phyloP scores from a whole-genome alignment of 2,329 filamentous ascomycete species.

The Esteya vermicola region DNA sequence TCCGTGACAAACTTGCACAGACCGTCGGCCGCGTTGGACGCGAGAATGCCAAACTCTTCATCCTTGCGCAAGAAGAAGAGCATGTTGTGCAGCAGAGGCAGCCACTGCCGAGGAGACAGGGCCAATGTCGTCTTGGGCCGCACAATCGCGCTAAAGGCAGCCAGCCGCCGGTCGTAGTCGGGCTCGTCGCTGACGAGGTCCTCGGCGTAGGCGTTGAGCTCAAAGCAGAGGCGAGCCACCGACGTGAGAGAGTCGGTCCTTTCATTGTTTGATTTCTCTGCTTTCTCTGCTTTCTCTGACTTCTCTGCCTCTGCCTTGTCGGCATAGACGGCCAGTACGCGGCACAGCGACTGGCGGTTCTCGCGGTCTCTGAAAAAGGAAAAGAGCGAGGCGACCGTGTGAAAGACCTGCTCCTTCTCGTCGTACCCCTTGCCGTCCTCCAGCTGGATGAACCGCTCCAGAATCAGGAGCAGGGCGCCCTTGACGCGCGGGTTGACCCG shows the following conservation, averaged over 20 bases:
- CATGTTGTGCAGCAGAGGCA: slow-evolving; percentile 77
- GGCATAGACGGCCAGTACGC: slow-evolving; percentile 59
- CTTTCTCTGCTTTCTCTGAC: too few species aligned
- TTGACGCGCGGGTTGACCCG: slow-evolving; percentile 75
- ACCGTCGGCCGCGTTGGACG: slow-evolving; percentile 65
- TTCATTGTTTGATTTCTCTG: too few species aligned
- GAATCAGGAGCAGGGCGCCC: slow-evolving; percentile 60
- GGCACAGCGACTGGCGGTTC: slow-evolving; percentile 60
- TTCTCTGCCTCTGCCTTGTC: slow-evolving; percentile 28
- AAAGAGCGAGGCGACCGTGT: slow-evolving; percentile 67
- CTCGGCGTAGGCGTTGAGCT: slow-evolving; percentile 66
- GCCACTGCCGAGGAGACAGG: slow-evolving; percentile 65
- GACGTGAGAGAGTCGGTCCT: too few species aligned
- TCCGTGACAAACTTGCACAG: slow-evolving; percentile 66
- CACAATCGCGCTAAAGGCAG: slow-evolving; percentile 62
- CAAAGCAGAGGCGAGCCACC: slow-evolving; percentile 56
- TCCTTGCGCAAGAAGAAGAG: slow-evolving; percentile 74
- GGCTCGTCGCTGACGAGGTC: slow-evolving; percentile 69
- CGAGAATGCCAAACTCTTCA: slow-evolving; percentile 75
- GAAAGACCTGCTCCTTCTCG: slow-evolving; percentile 51
- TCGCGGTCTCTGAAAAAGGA: slow-evolving; percentile 76
- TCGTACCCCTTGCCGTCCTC: slow-evolving; percentile 35
- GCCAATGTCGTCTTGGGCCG: slow-evolving; percentile 33
- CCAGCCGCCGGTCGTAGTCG: slow-evolving; percentile 70
- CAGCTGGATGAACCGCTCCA: slow-evolving; percentile 66